Conservation (phyloP, 805 yeast species). For the Sugiyamaella lignohabitans region DNA sequence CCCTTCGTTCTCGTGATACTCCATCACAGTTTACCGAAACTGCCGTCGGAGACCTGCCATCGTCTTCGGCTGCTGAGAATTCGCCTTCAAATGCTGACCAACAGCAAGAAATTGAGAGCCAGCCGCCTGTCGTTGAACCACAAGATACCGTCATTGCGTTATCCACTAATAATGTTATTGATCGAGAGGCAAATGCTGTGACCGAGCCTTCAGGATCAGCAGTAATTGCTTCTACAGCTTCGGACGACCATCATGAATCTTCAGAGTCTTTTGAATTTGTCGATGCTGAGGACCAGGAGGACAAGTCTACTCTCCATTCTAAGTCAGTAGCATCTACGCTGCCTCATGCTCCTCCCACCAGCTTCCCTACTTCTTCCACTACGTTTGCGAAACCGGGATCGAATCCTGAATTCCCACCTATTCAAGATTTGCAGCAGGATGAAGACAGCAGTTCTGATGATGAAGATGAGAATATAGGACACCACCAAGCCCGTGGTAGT, state of each 20-base stretch:
- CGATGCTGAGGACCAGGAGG: conserved; percentile 28
- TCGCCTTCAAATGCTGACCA: not conserved
- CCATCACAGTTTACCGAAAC: not conserved
- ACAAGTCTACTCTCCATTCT: not conserved
- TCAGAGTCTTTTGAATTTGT: conserved; percentile 32
- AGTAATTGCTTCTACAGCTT: not conserved
- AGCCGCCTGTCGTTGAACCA: not conserved
- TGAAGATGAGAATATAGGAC: conserved; percentile 10
- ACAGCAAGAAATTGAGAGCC: not conserved
- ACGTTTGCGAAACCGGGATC: not conserved
- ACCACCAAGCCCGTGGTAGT: not conserved
- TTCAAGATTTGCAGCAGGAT: conserved; percentile 20
- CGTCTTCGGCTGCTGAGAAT: not conserved
- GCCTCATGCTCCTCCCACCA: conserved; percentile 17
- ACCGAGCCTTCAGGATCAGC: not conserved
- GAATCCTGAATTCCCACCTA: conserved; percentile 24
- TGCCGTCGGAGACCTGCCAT: no score
- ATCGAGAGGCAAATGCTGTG: not conserved
- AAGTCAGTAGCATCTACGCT: no score
- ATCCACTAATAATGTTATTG: not conserved
- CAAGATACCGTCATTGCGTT: not conserved
- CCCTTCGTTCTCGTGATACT: no score
- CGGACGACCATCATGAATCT: conserved; percentile 6
- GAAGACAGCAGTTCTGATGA: conserved; percentile 28
- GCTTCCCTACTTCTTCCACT: conserved; percentile 13